Conservation (phyloP, 768 basidiomycete genomes). For the Boletus rubropictus region DNA sequence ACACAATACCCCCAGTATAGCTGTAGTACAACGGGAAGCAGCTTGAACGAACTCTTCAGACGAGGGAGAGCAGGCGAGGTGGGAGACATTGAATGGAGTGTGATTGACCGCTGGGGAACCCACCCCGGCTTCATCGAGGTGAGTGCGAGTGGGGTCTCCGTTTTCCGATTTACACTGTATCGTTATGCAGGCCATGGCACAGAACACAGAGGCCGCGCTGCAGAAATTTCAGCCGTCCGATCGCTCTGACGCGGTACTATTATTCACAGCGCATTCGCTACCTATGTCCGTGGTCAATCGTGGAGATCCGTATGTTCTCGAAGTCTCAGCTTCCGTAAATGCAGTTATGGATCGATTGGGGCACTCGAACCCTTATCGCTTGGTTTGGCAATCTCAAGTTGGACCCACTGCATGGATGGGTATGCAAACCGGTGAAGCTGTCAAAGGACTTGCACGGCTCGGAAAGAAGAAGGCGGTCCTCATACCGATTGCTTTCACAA, state of each 20-base stretch:
- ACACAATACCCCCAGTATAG: constrained; percentile 99
- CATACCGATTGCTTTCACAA: constrained; percentile 96
- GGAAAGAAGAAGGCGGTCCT: constrained; percentile 75
- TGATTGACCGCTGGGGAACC: constrained; percentile 97
- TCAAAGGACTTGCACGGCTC: constrained; percentile 78
- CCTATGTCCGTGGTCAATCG: constrained; percentile 99
- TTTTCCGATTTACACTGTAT: constrained; percentile 1
- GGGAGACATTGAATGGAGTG: constrained; percentile 85
- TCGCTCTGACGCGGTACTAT: constrained; percentile 71
- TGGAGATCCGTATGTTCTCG: constrained; percentile 93
- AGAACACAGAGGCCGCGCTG: constrained; percentile 79
- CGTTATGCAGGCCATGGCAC: constrained; percentile 70
- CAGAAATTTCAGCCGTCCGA: constrained; percentile 66
- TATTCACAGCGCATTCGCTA: constrained; percentile 96
- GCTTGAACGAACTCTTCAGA: constrained; percentile 86
- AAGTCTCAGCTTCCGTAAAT: constrained; percentile 90
- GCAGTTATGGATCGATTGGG: constrained; percentile 87
- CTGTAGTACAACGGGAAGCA: constrained; percentile 97
- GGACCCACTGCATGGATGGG: constrained; percentile 99
- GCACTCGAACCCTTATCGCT: constrained; percentile 78
- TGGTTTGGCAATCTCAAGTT: constrained; percentile 98
- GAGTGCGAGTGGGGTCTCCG: constrained; percentile 18
- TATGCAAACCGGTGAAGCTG: constrained; percentile 86
- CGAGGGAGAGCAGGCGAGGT: constrained; percentile 54
- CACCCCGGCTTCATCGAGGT: constrained; percentile 94